Percentiles rank a stretch among this genome's conserved stretches.
Conservation (phyloP, 116 monocot species). For the Dioscorea cayenensis region DNA sequence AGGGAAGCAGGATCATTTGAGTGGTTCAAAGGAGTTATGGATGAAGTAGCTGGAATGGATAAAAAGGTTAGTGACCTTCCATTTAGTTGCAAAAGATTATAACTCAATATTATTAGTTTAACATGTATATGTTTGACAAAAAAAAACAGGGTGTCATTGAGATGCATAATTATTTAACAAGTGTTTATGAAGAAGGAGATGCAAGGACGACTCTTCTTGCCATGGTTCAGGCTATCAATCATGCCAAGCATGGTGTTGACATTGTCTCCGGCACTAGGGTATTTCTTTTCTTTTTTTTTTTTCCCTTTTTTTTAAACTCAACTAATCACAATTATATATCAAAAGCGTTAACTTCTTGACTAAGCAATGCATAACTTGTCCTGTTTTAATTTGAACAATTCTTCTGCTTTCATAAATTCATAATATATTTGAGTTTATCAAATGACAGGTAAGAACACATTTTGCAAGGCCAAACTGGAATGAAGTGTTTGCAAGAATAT, state of each 20-base stretch:
- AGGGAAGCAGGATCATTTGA: conserved; percentile 81
- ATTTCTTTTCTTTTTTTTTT: background rate
- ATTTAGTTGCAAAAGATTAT: background rate
- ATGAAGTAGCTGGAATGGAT: conserved; percentile 93
- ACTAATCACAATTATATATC: no score
- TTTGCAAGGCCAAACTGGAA: conserved; percentile 94
- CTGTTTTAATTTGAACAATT: no score
- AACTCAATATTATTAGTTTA: background rate
- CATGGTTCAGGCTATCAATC: conserved; percentile 94
- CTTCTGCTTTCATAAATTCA: no score
- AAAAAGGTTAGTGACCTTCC: conserved; percentile 52
- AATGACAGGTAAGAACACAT: conserved; percentile 83
- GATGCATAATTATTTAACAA: conserved; percentile 90
- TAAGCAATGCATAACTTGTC: no score
- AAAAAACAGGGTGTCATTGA: conserved; percentile 75
- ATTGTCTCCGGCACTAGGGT: conserved; percentile 88
- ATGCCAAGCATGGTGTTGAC: conserved; percentile 78
- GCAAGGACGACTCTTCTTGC: conserved; percentile 80
- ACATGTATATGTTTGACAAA: background rate
- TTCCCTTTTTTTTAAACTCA: no score
- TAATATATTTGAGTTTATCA: background rate
- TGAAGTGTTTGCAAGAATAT: conserved; percentile 70
- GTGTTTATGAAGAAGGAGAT: conserved; percentile 93
- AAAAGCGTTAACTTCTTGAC: no score
- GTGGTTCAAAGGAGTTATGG: conserved; percentile 97